These are phyloP conservation scores for Hypoxylon sp. DNA, from an alignment of 2,329 filamentous ascomycete species.

Conservation along the genomic window DNA sequence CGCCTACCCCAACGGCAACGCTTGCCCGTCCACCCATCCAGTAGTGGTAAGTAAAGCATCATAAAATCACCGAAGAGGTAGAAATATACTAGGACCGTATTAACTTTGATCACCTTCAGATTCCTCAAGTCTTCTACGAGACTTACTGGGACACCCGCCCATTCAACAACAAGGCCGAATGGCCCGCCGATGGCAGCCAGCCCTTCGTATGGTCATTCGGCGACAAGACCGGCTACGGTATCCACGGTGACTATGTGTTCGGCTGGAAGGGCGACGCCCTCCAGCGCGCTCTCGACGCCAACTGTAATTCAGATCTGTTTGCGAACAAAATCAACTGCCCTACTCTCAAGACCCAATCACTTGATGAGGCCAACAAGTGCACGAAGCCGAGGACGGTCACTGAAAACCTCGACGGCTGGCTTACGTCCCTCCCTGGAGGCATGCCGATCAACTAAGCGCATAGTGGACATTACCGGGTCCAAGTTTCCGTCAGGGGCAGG, in stretches of 20 bases:
- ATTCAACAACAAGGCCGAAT: conserved; percentile 55
- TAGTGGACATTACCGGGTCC: neutral
- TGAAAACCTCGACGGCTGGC: conserved; percentile 56
- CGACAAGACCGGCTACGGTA: conserved; percentile 56
- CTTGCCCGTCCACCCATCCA: conserved; percentile 53
- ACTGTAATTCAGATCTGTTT: conserved; percentile 55
- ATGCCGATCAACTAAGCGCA: conserved; percentile 46
- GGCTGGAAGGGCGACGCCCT: conserved; percentile 60
- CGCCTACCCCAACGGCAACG: conserved; percentile 51
- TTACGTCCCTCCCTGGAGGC: conserved; percentile 48
- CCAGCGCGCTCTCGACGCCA: conserved; percentile 56
- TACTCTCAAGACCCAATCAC: conserved; percentile 50
- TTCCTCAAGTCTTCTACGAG: conserved; percentile 61
- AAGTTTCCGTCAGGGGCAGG: neutral
- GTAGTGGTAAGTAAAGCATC: conserved; percentile 34
- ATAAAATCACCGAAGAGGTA: neutral
- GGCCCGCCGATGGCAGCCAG: conserved; percentile 56
- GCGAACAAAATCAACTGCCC: conserved; percentile 52
- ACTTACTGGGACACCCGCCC: conserved; percentile 59
- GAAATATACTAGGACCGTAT: neutral
- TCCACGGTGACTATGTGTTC: conserved; percentile 60
- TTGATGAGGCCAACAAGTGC: conserved; percentile 55
- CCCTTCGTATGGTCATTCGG: conserved; percentile 55
- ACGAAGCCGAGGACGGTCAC: conserved; percentile 50
- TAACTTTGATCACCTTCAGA: neutral